Evolutionary conservation across 2,329 filamentous ascomycete species (phyloP).

Genomic region (Cryphonectria parasitica): DNA sequence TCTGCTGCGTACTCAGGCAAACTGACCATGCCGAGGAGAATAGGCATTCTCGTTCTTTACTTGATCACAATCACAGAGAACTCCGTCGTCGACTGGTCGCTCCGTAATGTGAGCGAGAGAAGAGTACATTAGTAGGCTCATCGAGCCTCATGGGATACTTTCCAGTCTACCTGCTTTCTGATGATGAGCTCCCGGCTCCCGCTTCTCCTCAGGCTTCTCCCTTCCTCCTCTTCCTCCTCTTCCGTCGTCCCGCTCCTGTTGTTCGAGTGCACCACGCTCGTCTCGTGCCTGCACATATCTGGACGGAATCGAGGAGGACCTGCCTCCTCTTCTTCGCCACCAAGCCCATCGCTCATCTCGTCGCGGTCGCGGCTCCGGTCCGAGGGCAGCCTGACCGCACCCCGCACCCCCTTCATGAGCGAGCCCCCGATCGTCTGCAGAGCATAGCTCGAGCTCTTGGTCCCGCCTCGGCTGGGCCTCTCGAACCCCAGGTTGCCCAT

Average conservation of each 20-base stretch:
- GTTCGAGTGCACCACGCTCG: slow-evolving; percentile 9
- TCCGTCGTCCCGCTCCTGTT: not conserved
- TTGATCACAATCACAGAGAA: too few relatives aligned
- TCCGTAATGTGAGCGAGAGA: too few relatives aligned
- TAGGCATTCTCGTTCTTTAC: too few relatives aligned
- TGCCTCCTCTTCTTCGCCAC: not conserved
- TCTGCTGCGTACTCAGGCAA: too few relatives aligned
- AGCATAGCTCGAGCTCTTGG: slow-evolving; percentile 14
- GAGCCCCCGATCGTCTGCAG: slow-evolving; percentile 10
- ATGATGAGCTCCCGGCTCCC: slow-evolving; percentile 32
- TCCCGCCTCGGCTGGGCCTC: not conserved
- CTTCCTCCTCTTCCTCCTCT: slow-evolving; percentile 25
- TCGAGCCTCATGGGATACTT: slow-evolving; percentile 10
- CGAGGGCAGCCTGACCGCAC: not conserved
- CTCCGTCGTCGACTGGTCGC: too few relatives aligned
- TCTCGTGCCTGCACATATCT: not conserved
- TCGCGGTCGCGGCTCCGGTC: not conserved
- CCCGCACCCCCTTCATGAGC: slow-evolving; percentile 5
- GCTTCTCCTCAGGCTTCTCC: slow-evolving; percentile 18
- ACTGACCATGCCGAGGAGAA: too few relatives aligned
- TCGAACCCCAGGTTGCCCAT: slow-evolving; percentile 11
- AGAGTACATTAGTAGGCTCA: not conserved
- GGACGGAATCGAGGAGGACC: not conserved
- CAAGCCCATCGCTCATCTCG: not conserved
- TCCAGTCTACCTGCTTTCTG: slow-evolving; percentile 29